Evolutionary conservation across 306 rosid genomes (phyloP).

Genomic region (Trifolium subterraneum): DNA sequence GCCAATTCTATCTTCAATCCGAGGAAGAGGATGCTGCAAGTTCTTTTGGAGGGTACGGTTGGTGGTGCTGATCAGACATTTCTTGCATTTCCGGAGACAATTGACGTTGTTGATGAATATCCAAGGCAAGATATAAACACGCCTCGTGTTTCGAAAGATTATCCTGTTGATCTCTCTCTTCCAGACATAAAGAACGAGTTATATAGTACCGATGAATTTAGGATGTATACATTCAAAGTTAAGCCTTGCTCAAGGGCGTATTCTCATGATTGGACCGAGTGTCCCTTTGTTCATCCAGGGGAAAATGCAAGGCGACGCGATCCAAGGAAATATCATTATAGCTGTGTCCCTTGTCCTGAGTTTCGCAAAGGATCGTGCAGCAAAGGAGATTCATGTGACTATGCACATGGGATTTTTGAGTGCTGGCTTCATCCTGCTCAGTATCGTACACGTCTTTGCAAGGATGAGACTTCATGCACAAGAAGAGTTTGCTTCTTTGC

Average conservation of each 20-base stretch:
- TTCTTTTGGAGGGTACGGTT: conserved; percentile 49
- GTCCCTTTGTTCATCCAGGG: conserved; percentile 93
- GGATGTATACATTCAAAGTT: conserved; percentile 90
- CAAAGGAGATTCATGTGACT: conserved; percentile 82
- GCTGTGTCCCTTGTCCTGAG: conserved; percentile 91
- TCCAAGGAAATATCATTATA: conserved; percentile 78
- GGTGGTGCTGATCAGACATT: conserved; percentile 40
- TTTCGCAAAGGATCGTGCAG: conserved; percentile 79
- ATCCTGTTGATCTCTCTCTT: conserved; percentile 80
- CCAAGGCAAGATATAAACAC: conserved; percentile 48
- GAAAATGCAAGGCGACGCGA: conserved; percentile 93
- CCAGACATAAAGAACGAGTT: conserved; percentile 88
- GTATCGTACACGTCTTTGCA: conserved; percentile 89
- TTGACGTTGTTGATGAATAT: conserved; percentile 47
- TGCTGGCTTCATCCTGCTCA: conserved; percentile 98
- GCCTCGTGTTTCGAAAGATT: conserved; percentile 62
- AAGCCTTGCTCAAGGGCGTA: conserved; percentile 95
- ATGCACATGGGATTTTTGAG: conserved; percentile 94
- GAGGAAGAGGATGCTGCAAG: conserved; percentile 56
- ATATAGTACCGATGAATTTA: conserved; percentile 83
- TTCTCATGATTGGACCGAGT: conserved; percentile 96
- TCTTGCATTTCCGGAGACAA: conserved; percentile 40
- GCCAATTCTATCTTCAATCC: conserved; percentile 41
- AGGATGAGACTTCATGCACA: conserved; percentile 77
- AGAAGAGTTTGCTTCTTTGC: conserved; percentile 93